A percentile compares a stretch with the other conserved stretches of the same genome.
Evolutionary conservation across 331 rosid species (phyloP).

Genomic region (Quercus phellos): DNA sequence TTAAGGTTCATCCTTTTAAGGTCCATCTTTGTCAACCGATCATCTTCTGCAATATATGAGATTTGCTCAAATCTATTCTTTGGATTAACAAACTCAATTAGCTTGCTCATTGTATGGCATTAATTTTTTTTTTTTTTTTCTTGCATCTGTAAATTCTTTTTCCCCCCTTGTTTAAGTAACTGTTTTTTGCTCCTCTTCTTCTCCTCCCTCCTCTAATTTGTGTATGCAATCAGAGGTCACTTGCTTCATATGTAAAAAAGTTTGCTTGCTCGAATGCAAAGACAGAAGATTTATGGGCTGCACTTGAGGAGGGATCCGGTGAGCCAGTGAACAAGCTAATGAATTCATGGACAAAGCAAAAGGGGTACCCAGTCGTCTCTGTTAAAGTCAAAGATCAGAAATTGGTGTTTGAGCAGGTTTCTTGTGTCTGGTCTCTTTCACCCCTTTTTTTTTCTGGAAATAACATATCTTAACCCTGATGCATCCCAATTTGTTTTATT

Average conservation of each 20-base stretch:
- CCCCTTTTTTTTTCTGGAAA: neutral
- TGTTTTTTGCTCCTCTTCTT: neutral
- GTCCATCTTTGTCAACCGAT: too few relatives aligned
- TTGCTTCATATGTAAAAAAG: conserved; percentile 39
- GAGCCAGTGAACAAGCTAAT: conserved; percentile 47
- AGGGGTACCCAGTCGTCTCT: conserved; percentile 44
- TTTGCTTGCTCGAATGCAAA: conserved; percentile 47
- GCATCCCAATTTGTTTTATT: neutral
- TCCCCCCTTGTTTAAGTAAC: neutral
- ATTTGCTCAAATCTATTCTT: neutral
- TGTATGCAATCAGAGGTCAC: conserved; percentile 38
- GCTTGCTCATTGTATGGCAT: too few relatives aligned
- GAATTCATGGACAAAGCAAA: conserved; percentile 56
- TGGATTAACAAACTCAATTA: too few relatives aligned
- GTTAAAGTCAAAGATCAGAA: conserved; percentile 34
- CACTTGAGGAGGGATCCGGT: conserved; percentile 54
- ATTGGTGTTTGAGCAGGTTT: conserved; percentile 42
- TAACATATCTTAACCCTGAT: neutral
- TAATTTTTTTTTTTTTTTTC: too few relatives aligned
- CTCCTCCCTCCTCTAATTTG: neutral
- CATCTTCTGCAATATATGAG: too few relatives aligned
- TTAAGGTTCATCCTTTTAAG: too few relatives aligned
- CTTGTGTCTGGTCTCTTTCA: conserved; percentile 3
- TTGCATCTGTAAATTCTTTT: too few relatives aligned
- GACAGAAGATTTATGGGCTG: conserved; percentile 52